A percentile compares a stretch with the other conserved stretches of the same genome.
Evolutionary conservation across 306 rosid genomes (phyloP).

Genomic region (Erythrophleum fordii): DNA sequence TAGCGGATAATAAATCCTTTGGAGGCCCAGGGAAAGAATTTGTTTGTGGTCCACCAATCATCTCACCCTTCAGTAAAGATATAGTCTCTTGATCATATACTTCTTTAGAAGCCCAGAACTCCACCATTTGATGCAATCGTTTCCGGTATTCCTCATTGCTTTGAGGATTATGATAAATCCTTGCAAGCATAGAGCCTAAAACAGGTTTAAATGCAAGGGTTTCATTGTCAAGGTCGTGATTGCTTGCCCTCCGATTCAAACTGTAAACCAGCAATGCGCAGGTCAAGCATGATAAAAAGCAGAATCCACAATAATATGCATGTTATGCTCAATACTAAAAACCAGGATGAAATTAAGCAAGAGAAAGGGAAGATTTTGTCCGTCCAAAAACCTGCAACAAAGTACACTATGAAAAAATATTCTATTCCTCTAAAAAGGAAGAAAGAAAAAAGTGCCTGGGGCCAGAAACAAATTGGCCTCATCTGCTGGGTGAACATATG

Average conservation of each 20-base stretch:
- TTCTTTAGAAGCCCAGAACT: slow-evolving; percentile 90
- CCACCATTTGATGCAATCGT: slow-evolving; percentile 86
- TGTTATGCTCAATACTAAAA: slow-evolving; percentile 9
- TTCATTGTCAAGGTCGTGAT: slow-evolving; percentile 76
- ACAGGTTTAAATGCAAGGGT: slow-evolving; percentile 86
- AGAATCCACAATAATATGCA: slow-evolving; percentile 19
- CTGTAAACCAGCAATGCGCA: slow-evolving; percentile 53
- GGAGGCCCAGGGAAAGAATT: slow-evolving; percentile 62
- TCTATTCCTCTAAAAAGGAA: neutral
- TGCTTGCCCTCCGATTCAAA: slow-evolving; percentile 61
- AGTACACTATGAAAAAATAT: neutral
- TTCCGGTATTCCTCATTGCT: slow-evolving; percentile 84
- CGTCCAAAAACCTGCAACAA: slow-evolving; percentile 3
- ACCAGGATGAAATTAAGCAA: slow-evolving; percentile 18
- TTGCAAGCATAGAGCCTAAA: slow-evolving; percentile 91
- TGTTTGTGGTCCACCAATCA: slow-evolving; percentile 75
- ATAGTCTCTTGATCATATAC: slow-evolving; percentile 84
- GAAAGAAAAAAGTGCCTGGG: neutral
- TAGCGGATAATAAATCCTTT: slow-evolving; percentile 60
- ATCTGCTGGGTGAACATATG: neutral
- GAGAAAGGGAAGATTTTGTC: neutral
- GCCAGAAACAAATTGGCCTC: slow-evolving; percentile 15
- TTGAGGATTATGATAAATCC: slow-evolving; percentile 92
- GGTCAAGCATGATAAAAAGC: slow-evolving; percentile 34
- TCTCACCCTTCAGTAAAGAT: slow-evolving; percentile 64